A percentile compares a stretch with the other conserved stretches of the same genome.
Evolutionary conservation across 306 rosid species (phyloP).

Genomic region (Chamaecrista fasciculata): DNA sequence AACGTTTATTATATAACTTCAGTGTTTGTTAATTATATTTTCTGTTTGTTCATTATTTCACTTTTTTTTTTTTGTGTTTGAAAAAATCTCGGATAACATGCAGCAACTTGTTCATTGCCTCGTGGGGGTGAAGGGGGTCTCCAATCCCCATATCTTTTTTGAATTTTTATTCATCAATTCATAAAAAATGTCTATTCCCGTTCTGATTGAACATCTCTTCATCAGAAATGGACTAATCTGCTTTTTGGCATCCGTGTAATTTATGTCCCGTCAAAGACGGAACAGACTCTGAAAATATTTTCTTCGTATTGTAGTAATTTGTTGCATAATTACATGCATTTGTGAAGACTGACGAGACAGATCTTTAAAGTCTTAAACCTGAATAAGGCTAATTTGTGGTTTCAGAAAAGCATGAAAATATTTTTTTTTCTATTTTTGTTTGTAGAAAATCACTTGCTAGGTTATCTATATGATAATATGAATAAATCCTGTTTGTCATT

Average conservation of each 20-base stretch:
- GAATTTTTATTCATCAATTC: slow-evolving; percentile 24
- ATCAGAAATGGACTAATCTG: background rate
- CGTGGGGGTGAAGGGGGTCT: no score
- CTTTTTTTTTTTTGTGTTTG: background rate
- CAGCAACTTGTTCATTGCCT: background rate
- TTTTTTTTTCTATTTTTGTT: no score
- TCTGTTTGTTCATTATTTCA: background rate
- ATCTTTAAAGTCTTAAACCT: background rate
- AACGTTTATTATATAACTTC: background rate
- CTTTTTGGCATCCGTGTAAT: background rate
- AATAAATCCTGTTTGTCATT: background rate
- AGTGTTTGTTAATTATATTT: no score
- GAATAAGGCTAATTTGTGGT: background rate
- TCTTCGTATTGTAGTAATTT: background rate
- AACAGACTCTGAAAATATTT: background rate
- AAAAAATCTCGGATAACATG: background rate
- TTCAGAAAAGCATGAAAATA: background rate
- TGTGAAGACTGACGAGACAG: slow-evolving; percentile 4
- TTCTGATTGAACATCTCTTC: background rate
- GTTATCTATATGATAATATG: background rate
- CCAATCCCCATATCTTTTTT: no score
- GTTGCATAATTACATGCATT: background rate
- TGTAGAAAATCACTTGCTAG: background rate
- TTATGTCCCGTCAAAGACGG: background rate
- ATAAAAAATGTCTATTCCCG: background rate